These are phyloP conservation scores for Ophiocordyceps sinensis DNA, from an alignment of 2,329 filamentous ascomycete species.

Conservation along the genomic window DNA sequence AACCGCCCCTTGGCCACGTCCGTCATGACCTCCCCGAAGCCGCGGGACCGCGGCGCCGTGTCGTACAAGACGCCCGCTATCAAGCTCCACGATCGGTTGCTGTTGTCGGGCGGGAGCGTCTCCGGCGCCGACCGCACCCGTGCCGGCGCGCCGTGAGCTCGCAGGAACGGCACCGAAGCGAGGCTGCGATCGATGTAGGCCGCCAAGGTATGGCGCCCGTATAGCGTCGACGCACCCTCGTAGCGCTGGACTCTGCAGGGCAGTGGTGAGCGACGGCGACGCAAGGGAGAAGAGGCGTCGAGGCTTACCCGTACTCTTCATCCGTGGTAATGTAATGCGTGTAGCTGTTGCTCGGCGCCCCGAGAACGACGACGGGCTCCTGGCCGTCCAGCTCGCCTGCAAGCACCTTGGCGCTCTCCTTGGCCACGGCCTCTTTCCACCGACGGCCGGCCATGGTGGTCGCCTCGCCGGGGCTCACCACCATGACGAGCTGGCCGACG, in stretches of 20 bases:
- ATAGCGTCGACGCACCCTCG: constrained; percentile 79
- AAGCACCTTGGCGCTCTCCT: constrained; percentile 28
- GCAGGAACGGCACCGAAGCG: constrained; percentile 52
- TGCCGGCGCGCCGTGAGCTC: constrained; percentile 23
- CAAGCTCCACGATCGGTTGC: constrained; percentile 59
- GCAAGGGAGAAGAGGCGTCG: background rate
- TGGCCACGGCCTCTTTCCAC: constrained; percentile 59
- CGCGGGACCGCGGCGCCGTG: constrained; percentile 44
- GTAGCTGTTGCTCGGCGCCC: constrained; percentile 80
- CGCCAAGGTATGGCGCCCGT: constrained; percentile 70
- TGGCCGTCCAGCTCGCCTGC: constrained; percentile 21
- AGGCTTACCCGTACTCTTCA: constrained; percentile 40
- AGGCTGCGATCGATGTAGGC: constrained; percentile 75
- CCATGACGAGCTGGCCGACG: constrained; percentile 70
- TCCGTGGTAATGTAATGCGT: constrained; percentile 62
- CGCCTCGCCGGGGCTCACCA: constrained; percentile 75
- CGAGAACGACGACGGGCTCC: constrained; percentile 61
- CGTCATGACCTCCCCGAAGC: constrained; percentile 52
- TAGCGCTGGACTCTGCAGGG: constrained; percentile 57
- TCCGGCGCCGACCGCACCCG: constrained; percentile 22
- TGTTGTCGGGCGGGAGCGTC: constrained; percentile 62
- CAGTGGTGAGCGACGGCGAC: background rate
- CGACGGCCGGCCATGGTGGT: constrained; percentile 84
- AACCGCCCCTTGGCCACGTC: constrained; percentile 36
- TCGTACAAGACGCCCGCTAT: constrained; percentile 69